Conservation (phyloP, 1,139 yeast genomes). For the Cylindricascospora bacillispora region DNA sequence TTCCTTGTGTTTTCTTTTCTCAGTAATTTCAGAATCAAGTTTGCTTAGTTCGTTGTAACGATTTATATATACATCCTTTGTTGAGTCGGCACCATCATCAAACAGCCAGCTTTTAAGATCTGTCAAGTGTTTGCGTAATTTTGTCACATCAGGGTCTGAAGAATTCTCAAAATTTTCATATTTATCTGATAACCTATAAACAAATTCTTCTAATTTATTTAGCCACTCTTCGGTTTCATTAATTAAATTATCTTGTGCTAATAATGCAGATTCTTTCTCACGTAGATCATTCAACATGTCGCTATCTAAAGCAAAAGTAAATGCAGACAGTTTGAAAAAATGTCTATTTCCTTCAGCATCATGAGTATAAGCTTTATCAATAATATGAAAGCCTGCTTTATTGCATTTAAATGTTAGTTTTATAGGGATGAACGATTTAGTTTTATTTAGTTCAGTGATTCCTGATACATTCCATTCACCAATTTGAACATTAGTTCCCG, state of each 20-base stretch:
- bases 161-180: slow-evolving; percentile 81
- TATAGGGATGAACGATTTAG: slow-evolving; percentile 65
- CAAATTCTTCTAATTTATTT: slow-evolving; percentile 96
- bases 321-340: slow-evolving; percentile 47
- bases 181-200: slow-evolving; percentile 92
- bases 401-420: slow-evolving; percentile 92
- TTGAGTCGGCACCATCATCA: slow-evolving; percentile 89
- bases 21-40: background rate
- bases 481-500: slow-evolving; percentile 49
- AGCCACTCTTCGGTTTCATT: slow-evolving; percentile 98
- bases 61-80: slow-evolving; percentile 93
- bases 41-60: slow-evolving; percentile 73
- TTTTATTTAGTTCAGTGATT: slow-evolving; percentile 64
- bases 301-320: slow-evolving; percentile 54
- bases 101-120: slow-evolving; percentile 97
- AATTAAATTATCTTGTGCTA: slow-evolving; percentile 83
- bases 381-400: slow-evolving; percentile 86
- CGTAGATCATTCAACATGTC: slow-evolving; percentile 43
- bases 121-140: slow-evolving; percentile 54
- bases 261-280: slow-evolving; percentile 74
- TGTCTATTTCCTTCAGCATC: slow-evolving; percentile 56
- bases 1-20: background rate
- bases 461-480: slow-evolving; percentile 83
- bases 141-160: slow-evolving; percentile 73
- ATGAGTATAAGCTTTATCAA: slow-evolving; percentile 88